Conservation (phyloP, 768 basidiomycete genomes). For the Rhodotorula diobovata region DNA sequence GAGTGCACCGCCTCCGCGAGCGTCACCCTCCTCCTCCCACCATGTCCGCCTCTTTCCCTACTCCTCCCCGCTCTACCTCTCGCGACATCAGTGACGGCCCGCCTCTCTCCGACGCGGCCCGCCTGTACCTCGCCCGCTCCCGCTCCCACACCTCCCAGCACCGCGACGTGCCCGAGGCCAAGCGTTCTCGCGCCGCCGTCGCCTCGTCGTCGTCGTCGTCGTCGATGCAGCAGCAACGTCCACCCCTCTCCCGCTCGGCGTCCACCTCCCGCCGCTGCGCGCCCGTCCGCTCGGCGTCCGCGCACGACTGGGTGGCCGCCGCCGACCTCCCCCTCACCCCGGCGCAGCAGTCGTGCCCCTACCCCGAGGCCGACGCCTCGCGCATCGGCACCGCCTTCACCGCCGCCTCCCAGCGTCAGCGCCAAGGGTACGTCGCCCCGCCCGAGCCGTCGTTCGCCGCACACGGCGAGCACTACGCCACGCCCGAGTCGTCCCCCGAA, state of each 20-base stretch:
- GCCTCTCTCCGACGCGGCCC: not conserved
- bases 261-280: not conserved
- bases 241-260: not conserved
- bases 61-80: not conserved
- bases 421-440: not conserved
- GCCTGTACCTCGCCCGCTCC: not conserved
- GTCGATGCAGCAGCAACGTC: not conserved
- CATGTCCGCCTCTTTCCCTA: slow-evolving; percentile 6
- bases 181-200: slow-evolving; percentile 1
- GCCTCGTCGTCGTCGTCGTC: not conserved
- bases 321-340: not conserved
- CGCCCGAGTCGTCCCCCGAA: slow-evolving; percentile 21
- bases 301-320: not conserved
- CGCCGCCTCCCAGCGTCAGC: too few relatives aligned
- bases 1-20: not conserved
- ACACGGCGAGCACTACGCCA: slow-evolving; percentile 1
- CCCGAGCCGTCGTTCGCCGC: not conserved
- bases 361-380: not conserved
- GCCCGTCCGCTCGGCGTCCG: not conserved
- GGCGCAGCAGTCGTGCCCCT: not conserved
- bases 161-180: not conserved
- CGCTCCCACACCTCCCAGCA: not conserved
- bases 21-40: not conserved
- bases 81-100: not conserved
- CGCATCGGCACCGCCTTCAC: not conserved